Evolutionary conservation across 257 asterid species (phyloP).

Genomic region (Haberlea rhodopensis): DNA sequence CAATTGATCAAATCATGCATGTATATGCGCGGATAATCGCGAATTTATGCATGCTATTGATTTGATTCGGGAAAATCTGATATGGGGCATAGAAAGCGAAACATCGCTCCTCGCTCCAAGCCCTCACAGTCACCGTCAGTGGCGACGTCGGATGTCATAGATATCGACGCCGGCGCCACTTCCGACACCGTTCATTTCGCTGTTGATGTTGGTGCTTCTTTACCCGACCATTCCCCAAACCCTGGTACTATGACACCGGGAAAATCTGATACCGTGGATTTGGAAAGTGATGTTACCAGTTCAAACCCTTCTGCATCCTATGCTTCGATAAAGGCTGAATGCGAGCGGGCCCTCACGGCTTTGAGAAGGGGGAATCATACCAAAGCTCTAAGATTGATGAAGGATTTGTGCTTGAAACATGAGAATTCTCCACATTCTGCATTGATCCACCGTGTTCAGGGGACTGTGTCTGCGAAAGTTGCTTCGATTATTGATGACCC

Average conservation of each 20-base stretch:
- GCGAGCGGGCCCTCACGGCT: slow-evolving; percentile 69
- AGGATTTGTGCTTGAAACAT: slow-evolving; percentile 61
- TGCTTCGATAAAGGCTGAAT: slow-evolving; percentile 49
- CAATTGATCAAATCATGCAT: background rate
- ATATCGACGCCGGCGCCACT: slow-evolving; percentile 2
- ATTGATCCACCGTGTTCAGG: slow-evolving; percentile 66
- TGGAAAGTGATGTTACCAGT: slow-evolving; percentile 11
- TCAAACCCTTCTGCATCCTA: slow-evolving; percentile 29
- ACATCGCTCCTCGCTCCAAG: slow-evolving; percentile 45
- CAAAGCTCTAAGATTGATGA: slow-evolving; percentile 71
- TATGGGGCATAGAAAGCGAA: slow-evolving; percentile 53
- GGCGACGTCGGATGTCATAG: slow-evolving; percentile 16
- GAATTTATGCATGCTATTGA: slow-evolving; percentile 39
- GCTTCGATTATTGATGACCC: slow-evolving; percentile 64
- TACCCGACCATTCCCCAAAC: slow-evolving; percentile 15
- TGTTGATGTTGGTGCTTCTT: slow-evolving; percentile 20
- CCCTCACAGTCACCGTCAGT: slow-evolving; percentile 25
- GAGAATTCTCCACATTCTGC: slow-evolving; percentile 53
- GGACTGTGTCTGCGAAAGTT: slow-evolving; percentile 62
- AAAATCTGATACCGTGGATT: slow-evolving; percentile 23
- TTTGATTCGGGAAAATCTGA: slow-evolving; percentile 25
- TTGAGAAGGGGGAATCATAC: slow-evolving; percentile 69
- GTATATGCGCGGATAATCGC: slow-evolving; percentile 13
- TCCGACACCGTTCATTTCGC: background rate
- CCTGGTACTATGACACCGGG: slow-evolving; percentile 1